These are phyloP conservation scores for Rubia yunnanensis DNA, from an alignment of 257 asterid species.

Conservation along the genomic window DNA sequence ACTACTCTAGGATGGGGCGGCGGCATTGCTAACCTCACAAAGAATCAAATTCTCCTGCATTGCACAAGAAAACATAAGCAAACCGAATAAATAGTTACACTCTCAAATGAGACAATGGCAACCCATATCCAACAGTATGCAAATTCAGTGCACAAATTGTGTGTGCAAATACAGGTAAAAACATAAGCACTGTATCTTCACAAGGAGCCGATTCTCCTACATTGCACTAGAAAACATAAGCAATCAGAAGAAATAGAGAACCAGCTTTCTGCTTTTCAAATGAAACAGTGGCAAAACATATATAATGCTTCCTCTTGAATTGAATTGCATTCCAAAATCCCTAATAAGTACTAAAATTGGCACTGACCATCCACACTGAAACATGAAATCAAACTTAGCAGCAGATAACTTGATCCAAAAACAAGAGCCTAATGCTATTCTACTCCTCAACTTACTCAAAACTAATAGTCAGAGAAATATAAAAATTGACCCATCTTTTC, in stretches of 20 bases:
- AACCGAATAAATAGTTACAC: not conserved
- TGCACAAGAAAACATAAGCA: not conserved
- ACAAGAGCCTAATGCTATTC: not conserved
- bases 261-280: not conserved
- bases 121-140: not conserved
- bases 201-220: conserved; percentile 17
- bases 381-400: not conserved
- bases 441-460: too few species aligned
- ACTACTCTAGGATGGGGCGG: conserved; percentile 37
- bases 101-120: not conserved
- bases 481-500: too few species aligned
- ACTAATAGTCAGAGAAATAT: not conserved
- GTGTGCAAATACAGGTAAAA: not conserved
- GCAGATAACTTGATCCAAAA: not conserved
- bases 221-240: conserved; percentile 13
- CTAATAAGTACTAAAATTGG: too few species aligned
- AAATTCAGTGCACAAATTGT: not conserved
- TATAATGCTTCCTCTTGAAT: not conserved
- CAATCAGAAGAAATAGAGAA: conserved; percentile 13
- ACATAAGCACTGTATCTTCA: conserved; percentile 16
- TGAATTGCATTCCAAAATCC: not conserved
- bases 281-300: not conserved
- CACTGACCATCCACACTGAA: not conserved
- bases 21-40: conserved; percentile 33
- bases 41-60: not conserved